phyloP scores from a whole-genome alignment of 495 filamentous ascomycete genomes.

The Halenospora varia region DNA sequence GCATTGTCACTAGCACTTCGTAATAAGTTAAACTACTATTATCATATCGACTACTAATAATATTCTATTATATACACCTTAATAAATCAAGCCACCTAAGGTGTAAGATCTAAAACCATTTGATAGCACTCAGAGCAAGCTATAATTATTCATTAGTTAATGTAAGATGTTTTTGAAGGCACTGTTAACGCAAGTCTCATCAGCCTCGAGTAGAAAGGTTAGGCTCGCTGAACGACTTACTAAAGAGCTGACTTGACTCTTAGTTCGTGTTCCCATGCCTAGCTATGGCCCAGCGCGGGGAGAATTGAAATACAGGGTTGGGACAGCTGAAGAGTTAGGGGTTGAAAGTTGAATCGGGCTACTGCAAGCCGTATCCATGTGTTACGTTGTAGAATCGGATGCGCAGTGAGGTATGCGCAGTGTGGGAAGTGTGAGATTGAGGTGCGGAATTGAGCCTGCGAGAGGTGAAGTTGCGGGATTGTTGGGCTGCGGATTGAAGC shows the following conservation, averaged over 20 bases:
- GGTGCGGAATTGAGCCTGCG: neutral
- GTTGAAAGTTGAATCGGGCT: neutral
- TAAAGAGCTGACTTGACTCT: neutral
- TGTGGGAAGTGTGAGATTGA: neutral
- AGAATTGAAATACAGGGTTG: neutral
- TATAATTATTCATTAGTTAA: too few species aligned
- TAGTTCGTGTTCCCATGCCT: neutral
- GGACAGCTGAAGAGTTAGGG: neutral
- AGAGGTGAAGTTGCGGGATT: neutral
- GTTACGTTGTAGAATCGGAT: neutral
- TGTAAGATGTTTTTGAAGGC: neutral
- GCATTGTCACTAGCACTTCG: too few species aligned
- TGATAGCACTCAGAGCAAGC: too few species aligned
- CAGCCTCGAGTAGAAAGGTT: neutral
- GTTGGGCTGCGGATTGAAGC: neutral
- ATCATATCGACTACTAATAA: too few species aligned
- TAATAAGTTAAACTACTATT: too few species aligned
- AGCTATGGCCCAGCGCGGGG: neutral
- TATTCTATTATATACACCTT: too few species aligned
- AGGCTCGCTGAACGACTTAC: neutral
- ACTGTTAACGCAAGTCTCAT: neutral
- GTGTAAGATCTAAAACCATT: too few species aligned
- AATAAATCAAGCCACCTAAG: too few species aligned
- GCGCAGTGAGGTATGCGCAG: neutral
- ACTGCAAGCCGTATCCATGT: neutral